Evolutionary conservation across 208 protist genomes (phyloP).

Genomic region (Crithidia sp.): DNA sequence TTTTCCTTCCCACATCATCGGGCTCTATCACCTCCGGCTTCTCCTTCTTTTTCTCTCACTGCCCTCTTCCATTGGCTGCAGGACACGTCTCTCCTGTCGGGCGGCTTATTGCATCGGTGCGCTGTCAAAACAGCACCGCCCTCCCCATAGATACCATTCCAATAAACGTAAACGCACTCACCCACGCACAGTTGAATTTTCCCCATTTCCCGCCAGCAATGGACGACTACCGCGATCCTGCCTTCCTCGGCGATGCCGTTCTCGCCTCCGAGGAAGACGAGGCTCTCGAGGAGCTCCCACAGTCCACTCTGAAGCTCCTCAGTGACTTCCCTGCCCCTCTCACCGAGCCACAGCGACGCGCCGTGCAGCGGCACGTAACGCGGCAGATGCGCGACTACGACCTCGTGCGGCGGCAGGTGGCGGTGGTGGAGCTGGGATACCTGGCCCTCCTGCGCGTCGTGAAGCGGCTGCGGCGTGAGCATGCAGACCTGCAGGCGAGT

Average conservation of each 20-base stretch:
- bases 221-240: conserved; percentile 11
- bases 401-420: conserved; percentile 40
- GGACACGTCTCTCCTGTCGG: background rate
- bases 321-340: conserved; percentile 78
- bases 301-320: conserved; percentile 38
- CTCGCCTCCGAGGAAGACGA: conserved; percentile 21
- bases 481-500: conserved; percentile 28
- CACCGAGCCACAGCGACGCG: conserved; percentile 47
- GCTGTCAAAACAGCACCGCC: background rate
- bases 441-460: conserved; percentile 52
- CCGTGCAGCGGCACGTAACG: conserved; percentile 49
- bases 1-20: background rate
- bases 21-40: background rate
- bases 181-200: background rate
- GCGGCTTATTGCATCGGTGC: background rate
- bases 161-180: background rate
- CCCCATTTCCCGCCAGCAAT: background rate
- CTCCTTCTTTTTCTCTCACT: background rate
- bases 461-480: conserved; percentile 47
- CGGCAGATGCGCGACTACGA: conserved; percentile 45
- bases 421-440: conserved; percentile 49
- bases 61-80: background rate
- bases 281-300: conserved; percentile 16
- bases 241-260: conserved; percentile 15
- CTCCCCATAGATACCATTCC: background rate